Percentiles rank a stretch among this genome's conserved stretches.
These are phyloP conservation scores for Ajuga chamaepitys DNA, from an alignment of 257 asterid genomes.

Conservation along the genomic window DNA sequence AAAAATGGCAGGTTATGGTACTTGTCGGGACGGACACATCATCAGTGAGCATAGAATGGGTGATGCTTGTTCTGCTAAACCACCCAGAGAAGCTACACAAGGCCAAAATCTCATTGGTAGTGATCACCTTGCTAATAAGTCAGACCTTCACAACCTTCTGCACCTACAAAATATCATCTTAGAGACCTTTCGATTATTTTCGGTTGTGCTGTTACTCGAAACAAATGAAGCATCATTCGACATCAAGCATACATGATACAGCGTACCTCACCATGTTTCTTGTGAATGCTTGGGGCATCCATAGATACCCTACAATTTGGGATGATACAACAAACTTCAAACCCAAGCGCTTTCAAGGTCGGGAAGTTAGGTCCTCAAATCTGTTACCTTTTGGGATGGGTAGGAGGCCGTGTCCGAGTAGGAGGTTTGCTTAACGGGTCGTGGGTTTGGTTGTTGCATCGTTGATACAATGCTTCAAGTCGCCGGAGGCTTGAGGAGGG, in stretches of 20 bases:
- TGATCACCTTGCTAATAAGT: slow-evolving; percentile 34
- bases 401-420: slow-evolving; percentile 67
- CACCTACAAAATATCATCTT: slow-evolving; percentile 37
- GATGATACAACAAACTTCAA: slow-evolving; percentile 39
- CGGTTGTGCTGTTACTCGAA: slow-evolving; percentile 41
- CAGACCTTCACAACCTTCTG: slow-evolving; percentile 41
- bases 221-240: slow-evolving; percentile 51
- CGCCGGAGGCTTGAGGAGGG: slow-evolving; percentile 33
- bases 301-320: slow-evolving; percentile 53
- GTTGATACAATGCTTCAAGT: slow-evolving; percentile 53
- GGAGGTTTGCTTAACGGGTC: slow-evolving; percentile 40
- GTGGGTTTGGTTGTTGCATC: slow-evolving; percentile 41
- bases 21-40: slow-evolving; percentile 52
- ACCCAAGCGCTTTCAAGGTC: slow-evolving; percentile 47
- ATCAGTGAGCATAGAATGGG: slow-evolving; percentile 55
- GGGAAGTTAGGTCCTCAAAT: slow-evolving; percentile 20
- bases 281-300: slow-evolving; percentile 67
- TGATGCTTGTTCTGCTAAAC: slow-evolving; percentile 48
- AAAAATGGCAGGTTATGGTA: slow-evolving; percentile 45
- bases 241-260: slow-evolving; percentile 41
- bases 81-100: slow-evolving; percentile 40
- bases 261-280: slow-evolving; percentile 47
- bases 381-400: slow-evolving; percentile 69
- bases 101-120: slow-evolving; percentile 39
- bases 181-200: slow-evolving; percentile 44